A percentile compares a stretch with the other conserved stretches of the same genome.
Evolutionary conservation across 1,284 basidiomycete species (phyloP).

Genomic region (Apiotrichum montevideense): DNA sequence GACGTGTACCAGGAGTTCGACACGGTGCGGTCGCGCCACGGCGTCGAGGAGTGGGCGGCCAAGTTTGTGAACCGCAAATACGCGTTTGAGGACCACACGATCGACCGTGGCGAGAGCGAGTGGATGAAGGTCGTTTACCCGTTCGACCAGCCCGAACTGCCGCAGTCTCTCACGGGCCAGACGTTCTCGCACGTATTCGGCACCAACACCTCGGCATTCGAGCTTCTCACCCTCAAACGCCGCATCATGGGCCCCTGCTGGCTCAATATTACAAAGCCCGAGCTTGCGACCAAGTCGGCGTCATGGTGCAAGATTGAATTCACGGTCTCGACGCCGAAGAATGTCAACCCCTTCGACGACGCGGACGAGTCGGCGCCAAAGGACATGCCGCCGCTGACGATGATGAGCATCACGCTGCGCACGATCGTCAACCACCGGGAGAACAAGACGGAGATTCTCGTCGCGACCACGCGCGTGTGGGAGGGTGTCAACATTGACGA

Average conservation of each 20-base stretch:
- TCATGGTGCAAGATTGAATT: slow-evolving; percentile 96
- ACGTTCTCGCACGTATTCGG: slow-evolving; percentile 87
- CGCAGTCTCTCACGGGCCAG: slow-evolving; percentile 65
- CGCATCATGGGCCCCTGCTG: slow-evolving; percentile 99
- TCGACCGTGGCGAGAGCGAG: slow-evolving; percentile 70
- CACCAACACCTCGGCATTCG: slow-evolving; percentile 88
- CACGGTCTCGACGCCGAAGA: slow-evolving; percentile 76
- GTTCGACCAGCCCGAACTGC: slow-evolving; percentile 67
- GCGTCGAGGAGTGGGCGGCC: slow-evolving; percentile 69
- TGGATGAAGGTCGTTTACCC: slow-evolving; percentile 92
- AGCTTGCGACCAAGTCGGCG: slow-evolving; percentile 68
- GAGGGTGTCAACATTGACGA: slow-evolving; percentile 83
- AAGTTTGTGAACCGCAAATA: slow-evolving; percentile 88
- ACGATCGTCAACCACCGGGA: slow-evolving; percentile 90
- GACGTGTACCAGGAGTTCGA: slow-evolving; percentile 86
- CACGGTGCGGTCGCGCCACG: slow-evolving; percentile 62
- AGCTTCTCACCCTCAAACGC: slow-evolving; percentile 87
- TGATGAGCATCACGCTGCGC: slow-evolving; percentile 83
- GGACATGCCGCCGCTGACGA: slow-evolving; percentile 80
- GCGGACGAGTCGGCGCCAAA: slow-evolving; percentile 65
- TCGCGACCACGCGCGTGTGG: slow-evolving; percentile 79
- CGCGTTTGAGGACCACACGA: slow-evolving; percentile 79
- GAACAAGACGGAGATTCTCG: slow-evolving; percentile 90
- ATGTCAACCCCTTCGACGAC: slow-evolving; percentile 76
- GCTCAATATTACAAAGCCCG: slow-evolving; percentile 74